Percentiles rank a stretch among this genome's conserved stretches.
These are phyloP conservation scores for Pleurotus tuoliensis DNA, from an alignment of 768 basidiomycete genomes.

Conservation along the genomic window DNA sequence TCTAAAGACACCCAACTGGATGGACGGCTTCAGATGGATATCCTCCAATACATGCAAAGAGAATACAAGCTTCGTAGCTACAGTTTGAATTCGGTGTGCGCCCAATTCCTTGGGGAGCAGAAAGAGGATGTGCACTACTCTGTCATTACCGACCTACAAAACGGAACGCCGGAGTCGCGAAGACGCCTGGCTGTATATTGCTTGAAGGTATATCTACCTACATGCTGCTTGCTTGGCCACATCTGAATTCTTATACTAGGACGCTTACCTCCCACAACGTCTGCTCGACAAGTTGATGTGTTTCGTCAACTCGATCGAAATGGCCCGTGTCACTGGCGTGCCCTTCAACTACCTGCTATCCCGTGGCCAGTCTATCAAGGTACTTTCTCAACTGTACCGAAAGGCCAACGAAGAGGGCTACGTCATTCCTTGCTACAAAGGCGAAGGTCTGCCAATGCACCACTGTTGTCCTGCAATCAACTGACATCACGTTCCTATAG, in stretches of 20 bases:
- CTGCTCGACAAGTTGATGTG: conserved; percentile 98
- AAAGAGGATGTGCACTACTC: conserved; percentile 99
- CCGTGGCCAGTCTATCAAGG: conserved; percentile 98
- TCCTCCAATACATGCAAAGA: conserved; percentile 97
- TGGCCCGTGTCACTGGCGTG: conserved; percentile 99
- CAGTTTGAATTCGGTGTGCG: conserved; percentile 96
- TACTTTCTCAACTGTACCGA: conserved; percentile 91
- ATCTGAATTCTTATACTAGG: conserved; percentile 41
- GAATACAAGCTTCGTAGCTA: conserved; percentile 97
- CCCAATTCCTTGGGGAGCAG: conserved; percentile 96
- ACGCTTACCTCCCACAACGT: conserved; percentile 96
- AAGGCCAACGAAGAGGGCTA: conserved; percentile 92
- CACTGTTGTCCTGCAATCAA: too few species aligned
- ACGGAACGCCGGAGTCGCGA: conserved; percentile 91
- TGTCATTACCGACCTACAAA: conserved; percentile 96
- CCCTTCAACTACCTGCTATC: conserved; percentile 95
- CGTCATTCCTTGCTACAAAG: conserved; percentile 79
- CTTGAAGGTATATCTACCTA: conserved; percentile 63
- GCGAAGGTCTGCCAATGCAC: conserved; percentile 57
- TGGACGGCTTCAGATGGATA: conserved; percentile 91
- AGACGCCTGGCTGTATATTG: conserved; percentile 95
- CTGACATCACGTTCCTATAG: conserved; percentile 29
- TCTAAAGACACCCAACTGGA: conserved; percentile 91
- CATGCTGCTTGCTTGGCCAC: too few species aligned
- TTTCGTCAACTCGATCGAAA: conserved; percentile 96